Evolutionary conservation across 208 protist genomes (phyloP), one percentile per base, ranked within the genome.

Genomic region (Acanthamoeba culbertsoni): DNA sequence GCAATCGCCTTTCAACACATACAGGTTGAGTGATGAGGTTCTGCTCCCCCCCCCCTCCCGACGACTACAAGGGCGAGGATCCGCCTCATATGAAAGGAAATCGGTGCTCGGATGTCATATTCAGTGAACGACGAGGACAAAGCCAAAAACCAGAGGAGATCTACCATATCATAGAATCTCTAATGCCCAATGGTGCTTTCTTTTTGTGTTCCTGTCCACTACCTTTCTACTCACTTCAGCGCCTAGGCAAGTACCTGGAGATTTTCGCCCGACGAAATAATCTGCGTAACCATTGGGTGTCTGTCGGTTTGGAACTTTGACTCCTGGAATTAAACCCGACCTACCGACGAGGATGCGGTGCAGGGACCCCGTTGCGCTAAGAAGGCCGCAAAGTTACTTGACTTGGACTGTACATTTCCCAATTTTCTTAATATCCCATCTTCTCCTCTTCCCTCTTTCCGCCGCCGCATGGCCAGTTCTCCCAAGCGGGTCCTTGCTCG

Each of bases 251-350:
- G 63, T 97, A 97, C 48, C 68, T 97, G 86, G 96, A 97, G 91
- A 96, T 97, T 16, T 97, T 97, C 92, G 95, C 89, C 16, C 73
- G 96, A 28, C 79, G 93, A 89, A 97, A 97, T 73, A 97, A 97
- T 82, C 77, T 97, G 20, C 91, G 95, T 51, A 92, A 97, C 73
- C 96, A 95, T 53, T 97, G 96, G 96, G 92, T 96, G 12, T 96
- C 95, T 18, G 95, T 97, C 77, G 96, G 96, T 14, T 94, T 96
- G 43, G 96, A 97, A 88, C 86, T 97, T n/a, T n/a, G n/a, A n/a
- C n/a, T n/a, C n/a, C n/a, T n/a, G n/a, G n/a, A n/a, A n/a, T n/a
- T n/a, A n/a, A n/a, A n/a, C n/a, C n/a, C n/a, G n/a, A n/a, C n/a
- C n/a, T n/a, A n/a, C n/a, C n/a, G n/a, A n/a, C n/a, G n/a, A n/a